phyloP scores from a whole-genome alignment of 106 monocot species.

The Dendrobium nobile region DNA sequence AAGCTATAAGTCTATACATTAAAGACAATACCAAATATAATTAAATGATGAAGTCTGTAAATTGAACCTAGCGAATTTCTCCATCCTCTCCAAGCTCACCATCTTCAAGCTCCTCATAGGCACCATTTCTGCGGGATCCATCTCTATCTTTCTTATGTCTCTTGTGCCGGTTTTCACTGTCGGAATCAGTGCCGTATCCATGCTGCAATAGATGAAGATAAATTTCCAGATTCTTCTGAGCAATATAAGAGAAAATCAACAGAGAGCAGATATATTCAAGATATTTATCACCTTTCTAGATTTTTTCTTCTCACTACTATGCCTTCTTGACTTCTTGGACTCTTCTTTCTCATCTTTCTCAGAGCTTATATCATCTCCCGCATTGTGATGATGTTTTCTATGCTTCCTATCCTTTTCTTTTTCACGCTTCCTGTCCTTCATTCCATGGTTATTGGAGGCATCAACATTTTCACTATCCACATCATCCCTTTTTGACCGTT shows the following conservation, averaged over 20 bases:
- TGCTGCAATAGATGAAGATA: constrained; percentile 40
- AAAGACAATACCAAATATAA: constrained; percentile 9
- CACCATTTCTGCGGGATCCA: constrained; percentile 51
- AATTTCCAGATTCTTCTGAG: neutral
- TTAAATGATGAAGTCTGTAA: neutral
- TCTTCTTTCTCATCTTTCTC: constrained; percentile 87
- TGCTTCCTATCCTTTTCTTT: constrained; percentile 92
- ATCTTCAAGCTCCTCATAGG: constrained; percentile 95
- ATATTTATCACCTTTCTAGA: constrained; percentile 64
- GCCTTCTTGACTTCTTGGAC: constrained; percentile 69
- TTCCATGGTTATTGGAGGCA: constrained; percentile 30
- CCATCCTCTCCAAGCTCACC: constrained; percentile 98
- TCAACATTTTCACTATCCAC: constrained; percentile 47
- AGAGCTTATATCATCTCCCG: constrained; percentile 66
- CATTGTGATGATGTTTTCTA: constrained; percentile 68
- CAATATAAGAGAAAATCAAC: neutral
- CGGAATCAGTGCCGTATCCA: constrained; percentile 65
- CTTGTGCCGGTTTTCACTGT: constrained; percentile 63
- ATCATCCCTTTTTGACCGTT: constrained; percentile 58
- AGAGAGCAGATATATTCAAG: neutral
- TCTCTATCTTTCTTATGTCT: constrained; percentile 84
- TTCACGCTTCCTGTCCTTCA: constrained; percentile 70
- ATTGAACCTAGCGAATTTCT: constrained; percentile 56
- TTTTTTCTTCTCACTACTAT: constrained; percentile 75
- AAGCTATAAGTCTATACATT: constrained; percentile 5